Conservation (phyloP, 2,329 filamentous ascomycete genomes). For the Lachnellula cervina region DNA sequence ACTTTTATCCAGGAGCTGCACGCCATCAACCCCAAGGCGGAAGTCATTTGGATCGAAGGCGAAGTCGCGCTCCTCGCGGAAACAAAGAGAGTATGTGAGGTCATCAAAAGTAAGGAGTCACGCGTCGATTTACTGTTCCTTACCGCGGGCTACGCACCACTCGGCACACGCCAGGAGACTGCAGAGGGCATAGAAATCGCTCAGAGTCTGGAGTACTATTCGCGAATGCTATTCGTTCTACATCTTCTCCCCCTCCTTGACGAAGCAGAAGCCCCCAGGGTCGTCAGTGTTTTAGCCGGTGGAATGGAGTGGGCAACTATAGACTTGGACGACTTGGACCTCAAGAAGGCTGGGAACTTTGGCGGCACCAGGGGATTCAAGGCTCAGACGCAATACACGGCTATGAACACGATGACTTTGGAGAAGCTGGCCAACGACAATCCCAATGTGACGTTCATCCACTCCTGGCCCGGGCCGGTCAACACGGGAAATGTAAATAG, state of each 20-base stretch:
- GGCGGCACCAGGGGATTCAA: slow-evolving; percentile 25
- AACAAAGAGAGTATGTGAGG: slow-evolving; percentile 41
- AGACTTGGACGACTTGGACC: slow-evolving; percentile 42
- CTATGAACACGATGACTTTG: slow-evolving; percentile 43
- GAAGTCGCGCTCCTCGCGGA: slow-evolving; percentile 45
- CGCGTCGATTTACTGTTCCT: slow-evolving; percentile 43
- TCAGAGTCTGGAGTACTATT: slow-evolving; percentile 47
- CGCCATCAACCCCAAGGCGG: slow-evolving; percentile 32
- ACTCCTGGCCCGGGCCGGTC: slow-evolving; percentile 31
- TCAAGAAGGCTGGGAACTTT: slow-evolving; percentile 28
- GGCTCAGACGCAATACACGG: slow-evolving; percentile 39
- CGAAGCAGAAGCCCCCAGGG: slow-evolving; percentile 38
- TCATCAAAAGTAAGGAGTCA: slow-evolving; percentile 38
- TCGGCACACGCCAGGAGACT: slow-evolving; percentile 39
- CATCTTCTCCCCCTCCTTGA: slow-evolving; percentile 53
- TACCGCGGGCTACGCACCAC: slow-evolving; percentile 33
- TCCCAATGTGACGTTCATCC: slow-evolving; percentile 37
- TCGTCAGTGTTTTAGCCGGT: slow-evolving; percentile 48
- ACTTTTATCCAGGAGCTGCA: slow-evolving; percentile 34
- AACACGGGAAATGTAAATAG: slow-evolving; percentile 20
- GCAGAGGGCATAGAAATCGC: slow-evolving; percentile 48
- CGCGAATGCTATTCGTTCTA: slow-evolving; percentile 48
- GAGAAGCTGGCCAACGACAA: slow-evolving; percentile 42
- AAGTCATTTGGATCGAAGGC: slow-evolving; percentile 16
- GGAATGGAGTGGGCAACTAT: slow-evolving; percentile 42